Evolutionary conservation across 495 filamentous ascomycete species (phyloP).

Genomic region (Penicillium pulvis): DNA sequence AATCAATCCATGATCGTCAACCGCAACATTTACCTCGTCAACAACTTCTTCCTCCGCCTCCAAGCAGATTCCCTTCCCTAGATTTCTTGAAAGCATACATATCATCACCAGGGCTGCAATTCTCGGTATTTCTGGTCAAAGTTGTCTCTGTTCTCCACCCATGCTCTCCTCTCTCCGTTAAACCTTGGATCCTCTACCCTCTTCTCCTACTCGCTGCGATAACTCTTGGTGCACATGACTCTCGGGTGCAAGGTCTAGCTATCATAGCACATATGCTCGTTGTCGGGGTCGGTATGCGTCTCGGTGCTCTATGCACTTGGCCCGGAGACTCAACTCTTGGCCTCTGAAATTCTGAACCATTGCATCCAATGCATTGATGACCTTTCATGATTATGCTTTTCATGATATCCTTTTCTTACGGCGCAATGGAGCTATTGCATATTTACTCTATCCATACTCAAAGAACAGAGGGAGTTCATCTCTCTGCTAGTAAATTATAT

Average conservation of each 20-base stretch:
- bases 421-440: not conserved
- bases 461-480: not conserved
- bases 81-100: slow-evolving; percentile 31
- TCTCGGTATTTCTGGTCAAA: slow-evolving; percentile 58
- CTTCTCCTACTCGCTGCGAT: slow-evolving; percentile 60
- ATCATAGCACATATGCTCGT: slow-evolving; percentile 35
- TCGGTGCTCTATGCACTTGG: slow-evolving; percentile 42
- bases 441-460: not conserved
- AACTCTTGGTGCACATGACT: slow-evolving; percentile 40
- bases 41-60: slow-evolving; percentile 60
- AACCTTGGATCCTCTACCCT: slow-evolving; percentile 61
- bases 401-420: slow-evolving; percentile 7
- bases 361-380: slow-evolving; percentile 3
- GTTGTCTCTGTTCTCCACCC: slow-evolving; percentile 54
- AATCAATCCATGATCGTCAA: slow-evolving; percentile 28
- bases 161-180: slow-evolving; percentile 63
- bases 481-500: not conserved
- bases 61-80: slow-evolving; percentile 30
- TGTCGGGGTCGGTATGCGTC: slow-evolving; percentile 33
- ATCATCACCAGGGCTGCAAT: slow-evolving; percentile 34
- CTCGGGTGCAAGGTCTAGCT: slow-evolving; percentile 28
- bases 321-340: slow-evolving; percentile 8
- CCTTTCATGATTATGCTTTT: slow-evolving; percentile 8
- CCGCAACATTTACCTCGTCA: slow-evolving; percentile 33
- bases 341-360: not conserved